Evolutionary conservation across 441 rosid genomes (phyloP).

Genomic region (Populus trichocarpa): DNA sequence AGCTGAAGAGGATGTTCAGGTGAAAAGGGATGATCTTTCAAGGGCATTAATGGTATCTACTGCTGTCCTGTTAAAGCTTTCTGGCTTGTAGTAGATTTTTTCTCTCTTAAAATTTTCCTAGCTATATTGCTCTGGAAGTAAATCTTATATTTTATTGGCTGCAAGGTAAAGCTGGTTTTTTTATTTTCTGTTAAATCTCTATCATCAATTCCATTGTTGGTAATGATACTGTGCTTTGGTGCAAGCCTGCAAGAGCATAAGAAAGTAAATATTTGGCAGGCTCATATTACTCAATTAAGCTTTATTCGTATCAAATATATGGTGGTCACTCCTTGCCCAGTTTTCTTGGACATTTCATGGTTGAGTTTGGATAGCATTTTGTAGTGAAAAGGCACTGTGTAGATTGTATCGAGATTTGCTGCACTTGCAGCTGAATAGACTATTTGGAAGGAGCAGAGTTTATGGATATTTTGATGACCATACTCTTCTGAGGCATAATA

Average conservation of each 20-base stretch:
- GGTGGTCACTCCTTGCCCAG: too few relatives aligned
- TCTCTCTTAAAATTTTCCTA: neutral
- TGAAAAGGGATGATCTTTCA: slow-evolving; percentile 76
- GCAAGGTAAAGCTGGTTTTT: neutral
- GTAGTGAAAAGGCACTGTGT: too few relatives aligned
- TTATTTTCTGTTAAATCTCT: neutral
- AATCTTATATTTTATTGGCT: neutral
- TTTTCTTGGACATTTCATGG: too few relatives aligned
- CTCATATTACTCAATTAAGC: too few relatives aligned
- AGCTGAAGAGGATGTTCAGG: slow-evolving; percentile 51
- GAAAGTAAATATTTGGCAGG: too few relatives aligned
- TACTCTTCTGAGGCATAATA: neutral
- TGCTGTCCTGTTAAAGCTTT: slow-evolving; percentile 13
- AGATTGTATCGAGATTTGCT: too few relatives aligned
- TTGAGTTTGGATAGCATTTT: too few relatives aligned
- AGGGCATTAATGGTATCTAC: slow-evolving; percentile 65
- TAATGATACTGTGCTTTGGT: neutral
- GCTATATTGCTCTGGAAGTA: neutral
- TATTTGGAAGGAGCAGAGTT: too few relatives aligned
- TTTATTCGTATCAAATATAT: too few relatives aligned
- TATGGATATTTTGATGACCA: too few relatives aligned
- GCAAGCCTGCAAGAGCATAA: neutral
- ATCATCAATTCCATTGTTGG: neutral
- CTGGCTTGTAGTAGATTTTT: neutral
- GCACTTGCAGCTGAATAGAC: too few relatives aligned